A percentile compares a stretch with the other conserved stretches of the same genome.
These are phyloP conservation scores for Podila verticillata DNA, from an alignment of 192 early-diverging fungal genomes.

Conservation along the genomic window DNA sequence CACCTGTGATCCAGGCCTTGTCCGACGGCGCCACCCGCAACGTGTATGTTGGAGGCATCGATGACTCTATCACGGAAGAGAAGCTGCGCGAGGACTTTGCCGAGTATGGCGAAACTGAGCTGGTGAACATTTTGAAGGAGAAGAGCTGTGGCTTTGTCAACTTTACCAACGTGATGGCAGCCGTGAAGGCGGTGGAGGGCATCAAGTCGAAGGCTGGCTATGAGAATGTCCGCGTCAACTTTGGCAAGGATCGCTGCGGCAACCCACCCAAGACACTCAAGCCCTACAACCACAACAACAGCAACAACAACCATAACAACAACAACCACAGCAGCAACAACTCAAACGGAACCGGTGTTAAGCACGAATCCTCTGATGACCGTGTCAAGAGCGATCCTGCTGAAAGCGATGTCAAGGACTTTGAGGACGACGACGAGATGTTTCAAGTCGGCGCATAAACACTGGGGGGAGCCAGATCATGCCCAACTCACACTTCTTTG, in stretches of 20 bases:
- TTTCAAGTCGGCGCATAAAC: conserved; percentile 8
- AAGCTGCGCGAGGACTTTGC: conserved; percentile 78
- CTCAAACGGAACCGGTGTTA: background rate
- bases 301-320: background rate
- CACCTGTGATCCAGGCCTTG: conserved; percentile 64
- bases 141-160: conserved; percentile 91
- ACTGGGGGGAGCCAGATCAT: no score
- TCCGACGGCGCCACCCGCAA: conserved; percentile 77
- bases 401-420: conserved; percentile 24
- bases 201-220: conserved; percentile 72
- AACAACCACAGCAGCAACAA: background rate
- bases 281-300: conserved; percentile 15
- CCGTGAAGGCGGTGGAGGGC: conserved; percentile 82
- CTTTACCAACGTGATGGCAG: conserved; percentile 79
- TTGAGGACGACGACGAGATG: conserved; percentile 44
- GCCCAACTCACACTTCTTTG: no score
- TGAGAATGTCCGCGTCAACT: conserved; percentile 70
- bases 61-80: conserved; percentile 71
- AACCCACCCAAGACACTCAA: conserved; percentile 67
- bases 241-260: conserved; percentile 91
- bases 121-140: conserved; percentile 83
- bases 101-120: conserved; percentile 88
- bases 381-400: conserved; percentile 14
- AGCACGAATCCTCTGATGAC: background rate
- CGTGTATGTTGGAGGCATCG: conserved; percentile 82